Percentiles rank a stretch among this genome's conserved stretches.
These are phyloP conservation scores for Przewalskia tangutica DNA, from an alignment of 257 asterid species.

Conservation along the genomic window DNA sequence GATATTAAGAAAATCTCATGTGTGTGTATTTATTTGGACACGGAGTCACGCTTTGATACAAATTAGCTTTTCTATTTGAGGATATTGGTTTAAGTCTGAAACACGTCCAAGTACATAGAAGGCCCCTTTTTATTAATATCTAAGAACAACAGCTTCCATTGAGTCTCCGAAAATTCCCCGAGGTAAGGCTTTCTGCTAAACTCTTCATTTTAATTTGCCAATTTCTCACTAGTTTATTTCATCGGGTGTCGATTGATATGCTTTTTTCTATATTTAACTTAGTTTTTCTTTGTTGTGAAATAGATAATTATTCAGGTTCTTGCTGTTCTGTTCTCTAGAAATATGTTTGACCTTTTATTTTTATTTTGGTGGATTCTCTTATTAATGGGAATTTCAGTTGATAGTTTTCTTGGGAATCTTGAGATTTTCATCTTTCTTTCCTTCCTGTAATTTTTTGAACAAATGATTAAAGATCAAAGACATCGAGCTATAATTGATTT, in stretches of 20 bases:
- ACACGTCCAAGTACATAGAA: background rate
- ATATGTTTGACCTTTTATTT: background rate
- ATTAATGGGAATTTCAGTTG: background rate
- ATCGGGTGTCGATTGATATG: background rate
- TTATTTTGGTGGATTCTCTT: background rate
- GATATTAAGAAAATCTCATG: no score
- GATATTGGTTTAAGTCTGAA: background rate
- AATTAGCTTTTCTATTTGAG: background rate
- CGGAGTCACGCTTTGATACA: no score
- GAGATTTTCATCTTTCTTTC: background rate
- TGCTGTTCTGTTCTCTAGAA: background rate
- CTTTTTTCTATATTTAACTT: background rate
- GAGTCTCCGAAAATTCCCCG: conserved; percentile 8
- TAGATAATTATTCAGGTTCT: background rate
- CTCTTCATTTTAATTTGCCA: background rate
- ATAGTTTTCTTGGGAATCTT: background rate
- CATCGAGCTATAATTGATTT: background rate
- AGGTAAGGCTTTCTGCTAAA: conserved; percentile 22
- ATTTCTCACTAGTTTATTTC: background rate
- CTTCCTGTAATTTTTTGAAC: background rate
- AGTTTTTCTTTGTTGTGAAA: background rate
- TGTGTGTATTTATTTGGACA: no score
- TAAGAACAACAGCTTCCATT: background rate
- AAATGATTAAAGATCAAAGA: background rate
- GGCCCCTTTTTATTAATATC: background rate